phyloP scores from a whole-genome alignment of 2,329 filamentous ascomycete genomes.

The Coniochaeta prunicola region DNA sequence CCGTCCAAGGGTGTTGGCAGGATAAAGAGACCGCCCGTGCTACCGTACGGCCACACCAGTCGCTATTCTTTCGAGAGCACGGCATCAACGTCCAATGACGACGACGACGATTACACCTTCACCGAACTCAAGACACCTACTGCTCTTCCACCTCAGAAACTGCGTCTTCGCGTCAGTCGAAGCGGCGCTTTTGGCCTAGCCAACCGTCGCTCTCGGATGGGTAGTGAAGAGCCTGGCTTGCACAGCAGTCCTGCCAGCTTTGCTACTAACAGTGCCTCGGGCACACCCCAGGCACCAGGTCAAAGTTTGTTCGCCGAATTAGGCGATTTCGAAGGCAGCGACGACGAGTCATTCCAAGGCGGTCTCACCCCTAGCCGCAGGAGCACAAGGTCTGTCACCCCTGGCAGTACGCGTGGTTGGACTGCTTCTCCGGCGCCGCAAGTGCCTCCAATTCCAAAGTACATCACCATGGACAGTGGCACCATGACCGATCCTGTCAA shows the following conservation, averaged over 20 bases:
- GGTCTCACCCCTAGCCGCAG: slow-evolving; percentile 48
- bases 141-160: slow-evolving; percentile 56
- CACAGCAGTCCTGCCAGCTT: slow-evolving; percentile 55
- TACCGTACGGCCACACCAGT: slow-evolving; percentile 40
- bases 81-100: slow-evolving; percentile 77
- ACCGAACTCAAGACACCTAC: slow-evolving; percentile 53
- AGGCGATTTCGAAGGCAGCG: slow-evolving; percentile 65
- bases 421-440: slow-evolving; percentile 37
- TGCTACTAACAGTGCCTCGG: slow-evolving; percentile 33
- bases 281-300: slow-evolving; percentile 42
- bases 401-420: slow-evolving; percentile 35
- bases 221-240: slow-evolving; percentile 50
- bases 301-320: slow-evolving; percentile 91
- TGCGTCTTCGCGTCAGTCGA: slow-evolving; percentile 65
- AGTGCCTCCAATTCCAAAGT: slow-evolving; percentile 41
- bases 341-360: slow-evolving; percentile 51
- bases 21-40: slow-evolving; percentile 32
- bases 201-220: slow-evolving; percentile 51
- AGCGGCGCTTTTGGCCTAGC: slow-evolving; percentile 32
- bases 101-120: slow-evolving; percentile 64
- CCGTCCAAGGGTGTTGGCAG: slow-evolving; percentile 35
- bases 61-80: slow-evolving; percentile 75
- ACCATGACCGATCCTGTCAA: slow-evolving; percentile 55
- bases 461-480: slow-evolving; percentile 51
- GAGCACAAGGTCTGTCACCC: slow-evolving; percentile 38